Evolutionary conservation across 176 grass and related monocot genomes (phyloP).

Genomic region (Saccharum officinarum): DNA sequence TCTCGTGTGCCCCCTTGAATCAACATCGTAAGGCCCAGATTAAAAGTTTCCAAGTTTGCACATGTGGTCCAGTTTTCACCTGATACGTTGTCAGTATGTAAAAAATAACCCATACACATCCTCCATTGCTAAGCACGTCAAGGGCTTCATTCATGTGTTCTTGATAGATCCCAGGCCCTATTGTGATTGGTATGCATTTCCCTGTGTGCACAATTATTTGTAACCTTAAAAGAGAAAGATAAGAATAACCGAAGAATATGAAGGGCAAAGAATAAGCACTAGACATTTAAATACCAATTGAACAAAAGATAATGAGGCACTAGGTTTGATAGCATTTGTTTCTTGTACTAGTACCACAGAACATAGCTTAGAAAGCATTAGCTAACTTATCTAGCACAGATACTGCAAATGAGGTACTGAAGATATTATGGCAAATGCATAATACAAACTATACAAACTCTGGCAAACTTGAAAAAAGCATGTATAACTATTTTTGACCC

Average conservation of each 20-base stretch:
- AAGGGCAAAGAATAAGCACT: background rate
- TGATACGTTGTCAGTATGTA: no score
- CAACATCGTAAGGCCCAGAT: no score
- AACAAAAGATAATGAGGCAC: background rate
- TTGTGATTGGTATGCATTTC: conserved; percentile 85
- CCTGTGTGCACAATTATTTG: conserved; percentile 45
- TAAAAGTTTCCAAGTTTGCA: no score
- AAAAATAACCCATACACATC: conserved; percentile 57
- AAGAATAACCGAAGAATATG: background rate
- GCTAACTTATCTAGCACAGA: background rate
- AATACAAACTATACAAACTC: background rate
- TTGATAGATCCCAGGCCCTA: conserved; percentile 95
- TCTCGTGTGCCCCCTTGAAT: no score
- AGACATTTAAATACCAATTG: background rate
- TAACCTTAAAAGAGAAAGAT: background rate
- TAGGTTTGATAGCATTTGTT: background rate
- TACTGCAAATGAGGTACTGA: background rate
- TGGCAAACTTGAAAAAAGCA: background rate
- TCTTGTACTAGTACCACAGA: background rate
- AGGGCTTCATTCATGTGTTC: conserved; percentile 91
- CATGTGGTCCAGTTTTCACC: no score
- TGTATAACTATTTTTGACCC: no score
- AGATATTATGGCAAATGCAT: background rate
- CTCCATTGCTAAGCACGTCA: conserved; percentile 67
- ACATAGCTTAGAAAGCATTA: background rate